A percentile compares a stretch with the other conserved stretches of the same genome.
Evolutionary conservation across 1,284 basidiomycete species (phyloP).

Genomic region (Macrocystidia cucumis): DNA sequence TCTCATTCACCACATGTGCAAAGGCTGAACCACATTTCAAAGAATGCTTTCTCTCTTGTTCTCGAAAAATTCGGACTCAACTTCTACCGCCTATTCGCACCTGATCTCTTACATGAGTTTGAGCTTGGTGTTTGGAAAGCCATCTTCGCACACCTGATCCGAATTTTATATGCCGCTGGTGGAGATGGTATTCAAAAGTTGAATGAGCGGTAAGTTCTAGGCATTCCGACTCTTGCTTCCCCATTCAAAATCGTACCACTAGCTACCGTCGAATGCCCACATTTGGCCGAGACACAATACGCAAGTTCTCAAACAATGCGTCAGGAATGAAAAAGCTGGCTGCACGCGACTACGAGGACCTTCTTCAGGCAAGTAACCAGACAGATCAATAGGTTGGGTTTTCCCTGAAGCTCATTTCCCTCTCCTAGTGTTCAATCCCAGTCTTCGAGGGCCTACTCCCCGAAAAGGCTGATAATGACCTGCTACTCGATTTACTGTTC

Average conservation of each 20-base stretch:
- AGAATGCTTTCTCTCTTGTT: conserved; percentile 7
- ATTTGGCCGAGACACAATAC: conserved; percentile 11
- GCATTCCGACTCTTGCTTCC: neutral
- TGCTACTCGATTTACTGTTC: conserved; percentile 20
- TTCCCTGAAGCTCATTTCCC: neutral
- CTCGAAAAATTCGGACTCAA: conserved; percentile 8
- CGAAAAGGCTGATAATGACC: conserved; percentile 13
- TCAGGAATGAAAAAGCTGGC: conserved; percentile 13
- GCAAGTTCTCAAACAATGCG: conserved; percentile 8
- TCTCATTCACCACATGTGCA: neutral
- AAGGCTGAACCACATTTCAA: neutral
- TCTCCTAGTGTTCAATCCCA: conserved; percentile 23
- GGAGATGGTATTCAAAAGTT: conserved; percentile 8
- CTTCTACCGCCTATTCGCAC: conserved; percentile 12
- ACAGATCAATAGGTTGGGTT: neutral
- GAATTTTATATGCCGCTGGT: conserved; percentile 12
- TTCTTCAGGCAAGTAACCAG: conserved; percentile 8
- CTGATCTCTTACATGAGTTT: conserved; percentile 17
- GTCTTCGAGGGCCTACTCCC: conserved; percentile 24
- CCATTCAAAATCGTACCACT: neutral
- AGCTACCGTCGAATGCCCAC: conserved; percentile 19
- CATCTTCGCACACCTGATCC: conserved; percentile 15
- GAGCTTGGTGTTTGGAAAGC: conserved; percentile 18
- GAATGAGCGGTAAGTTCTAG: conserved; percentile 12
- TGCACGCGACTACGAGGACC: conserved; percentile 23